Base-by-base conservation (phyloP, 352 stramenopile species). In the Phytophthora aleatoria region DNA sequence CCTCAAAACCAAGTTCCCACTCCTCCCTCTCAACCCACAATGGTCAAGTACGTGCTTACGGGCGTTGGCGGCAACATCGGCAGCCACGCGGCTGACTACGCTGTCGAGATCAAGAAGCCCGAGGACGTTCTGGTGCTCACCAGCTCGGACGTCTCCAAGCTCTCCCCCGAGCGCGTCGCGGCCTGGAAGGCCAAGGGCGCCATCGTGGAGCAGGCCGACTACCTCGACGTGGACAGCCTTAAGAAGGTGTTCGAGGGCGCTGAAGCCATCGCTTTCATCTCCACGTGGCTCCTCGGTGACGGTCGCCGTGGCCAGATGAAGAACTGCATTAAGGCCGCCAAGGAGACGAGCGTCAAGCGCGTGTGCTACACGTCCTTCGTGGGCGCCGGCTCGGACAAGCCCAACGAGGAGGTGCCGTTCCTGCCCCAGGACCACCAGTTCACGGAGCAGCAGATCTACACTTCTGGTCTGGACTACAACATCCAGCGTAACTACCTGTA, bases 401-500 rank as follows among this genome's bases (percentile, higher is more conserved):
- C 54, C 9, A 56, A 71, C 24, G 43, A 74, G 10, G 61, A 77
- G 50, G 56, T 77, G 13, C 69, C 69, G 20, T 77, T 77, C 58
- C 49, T 77, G 20, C 69, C 64, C 2, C 64, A 43, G 5, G 69
- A 77, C 49, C 64, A 77, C 53, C 64, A 73, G 16, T 70, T 68
- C 13, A 44, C 59, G 0, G 64, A 77, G 50, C 48, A 73, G 6
- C 38, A 56, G 39, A 58, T 45, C 27, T 42, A 65, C 13, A 36
- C 44, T 5, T 77, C 55, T 3, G 69, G 69, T 4, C 57, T 77
- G 6, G 50, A 66, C 24, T 77, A 67, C 61, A 77, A 70, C 48
- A 77, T 79, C 52, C 71, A 79, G n/a, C 71, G 71, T 36, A 73
- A 79, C 48, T 79, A 38, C 26, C 26, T 79, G 44, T 74, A 76